Evolutionary conservation across 2,329 filamentous ascomycete genomes (phyloP).

Genomic region (Thielaviopsis ethacetica): DNA sequence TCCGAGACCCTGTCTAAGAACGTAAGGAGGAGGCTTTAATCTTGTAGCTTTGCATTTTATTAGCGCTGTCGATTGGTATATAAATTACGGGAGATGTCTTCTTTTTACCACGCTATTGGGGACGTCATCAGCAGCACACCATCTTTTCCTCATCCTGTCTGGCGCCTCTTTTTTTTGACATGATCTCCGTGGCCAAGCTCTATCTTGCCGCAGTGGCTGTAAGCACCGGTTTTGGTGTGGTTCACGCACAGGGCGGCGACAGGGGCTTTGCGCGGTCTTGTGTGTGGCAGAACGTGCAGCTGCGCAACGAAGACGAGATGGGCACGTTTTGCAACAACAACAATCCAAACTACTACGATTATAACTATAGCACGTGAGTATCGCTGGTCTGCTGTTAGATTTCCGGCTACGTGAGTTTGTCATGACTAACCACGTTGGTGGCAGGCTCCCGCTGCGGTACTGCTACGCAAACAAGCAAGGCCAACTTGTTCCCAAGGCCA

Average conservation of each 20-base stretch:
- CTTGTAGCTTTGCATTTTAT: background rate
- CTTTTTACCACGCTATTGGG: background rate
- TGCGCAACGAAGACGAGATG: constrained; percentile 1
- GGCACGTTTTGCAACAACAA: constrained; percentile 7
- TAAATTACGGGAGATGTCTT: background rate
- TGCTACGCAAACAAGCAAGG: constrained; percentile 7
- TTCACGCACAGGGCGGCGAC: background rate
- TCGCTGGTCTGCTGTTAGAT: background rate
- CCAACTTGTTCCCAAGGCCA: background rate
- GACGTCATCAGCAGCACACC: background rate
- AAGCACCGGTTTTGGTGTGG: background rate
- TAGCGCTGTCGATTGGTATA: background rate
- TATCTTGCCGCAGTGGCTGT: background rate
- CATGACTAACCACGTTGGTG: background rate
- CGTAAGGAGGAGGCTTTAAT: background rate
- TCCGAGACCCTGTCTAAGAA: background rate
- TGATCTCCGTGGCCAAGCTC: background rate
- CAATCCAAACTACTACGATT: constrained; percentile 6
- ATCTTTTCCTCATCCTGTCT: background rate
- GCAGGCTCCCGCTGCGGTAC: background rate
- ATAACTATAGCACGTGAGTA: constrained; percentile 3
- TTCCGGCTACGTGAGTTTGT: background rate
- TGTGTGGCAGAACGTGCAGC: constrained; percentile 5
- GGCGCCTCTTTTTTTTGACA: background rate
- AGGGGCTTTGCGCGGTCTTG: constrained; percentile 3